Percentiles rank a stretch among this genome's conserved stretches.
Conservation (phyloP, 2,329 filamentous ascomycete genomes). For the Chrysosporium queenslandicum region DNA sequence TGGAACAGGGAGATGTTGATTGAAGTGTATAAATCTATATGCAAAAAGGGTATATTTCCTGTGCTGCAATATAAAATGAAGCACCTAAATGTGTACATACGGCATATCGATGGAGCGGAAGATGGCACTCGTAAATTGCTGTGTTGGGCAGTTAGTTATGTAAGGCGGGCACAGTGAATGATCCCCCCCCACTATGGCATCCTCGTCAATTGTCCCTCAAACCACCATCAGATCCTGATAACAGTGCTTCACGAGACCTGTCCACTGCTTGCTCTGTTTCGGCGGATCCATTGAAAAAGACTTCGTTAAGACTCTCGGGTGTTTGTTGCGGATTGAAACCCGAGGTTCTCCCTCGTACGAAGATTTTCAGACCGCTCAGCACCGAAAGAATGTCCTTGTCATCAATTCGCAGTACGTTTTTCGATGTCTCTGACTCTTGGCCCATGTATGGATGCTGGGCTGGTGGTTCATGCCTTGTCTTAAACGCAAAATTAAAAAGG, state of each 20-base stretch:
- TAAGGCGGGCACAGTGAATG: too few species aligned
- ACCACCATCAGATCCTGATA: not conserved
- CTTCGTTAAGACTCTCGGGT: not conserved
- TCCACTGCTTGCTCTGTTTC: not conserved
- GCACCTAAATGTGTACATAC: too few species aligned
- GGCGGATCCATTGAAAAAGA: not conserved
- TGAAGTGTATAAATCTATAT: too few species aligned
- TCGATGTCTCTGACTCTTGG: not conserved
- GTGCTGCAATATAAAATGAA: too few species aligned
- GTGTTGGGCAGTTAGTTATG: too few species aligned
- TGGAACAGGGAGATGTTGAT: too few species aligned
- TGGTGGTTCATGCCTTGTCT: not conserved
- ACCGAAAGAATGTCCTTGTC: not conserved
- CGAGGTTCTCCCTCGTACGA: not conserved
- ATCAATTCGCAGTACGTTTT: not conserved
- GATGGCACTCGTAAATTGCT: too few species aligned
- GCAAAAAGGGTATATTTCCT: too few species aligned
- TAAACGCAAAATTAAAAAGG: constrained; percentile 1
- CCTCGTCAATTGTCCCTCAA: not conserved
- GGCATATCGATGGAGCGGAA: too few species aligned
- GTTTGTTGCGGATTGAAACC: not conserved
- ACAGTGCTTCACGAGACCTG: not conserved
- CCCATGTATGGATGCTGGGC: not conserved
- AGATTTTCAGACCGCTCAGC: not conserved
- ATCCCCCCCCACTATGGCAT: too few species aligned